A percentile compares a stretch with the other conserved stretches of the same genome.
phyloP scores from a whole-genome alignment of 768 basidiomycete species.

The Suillus clintonianus region DNA sequence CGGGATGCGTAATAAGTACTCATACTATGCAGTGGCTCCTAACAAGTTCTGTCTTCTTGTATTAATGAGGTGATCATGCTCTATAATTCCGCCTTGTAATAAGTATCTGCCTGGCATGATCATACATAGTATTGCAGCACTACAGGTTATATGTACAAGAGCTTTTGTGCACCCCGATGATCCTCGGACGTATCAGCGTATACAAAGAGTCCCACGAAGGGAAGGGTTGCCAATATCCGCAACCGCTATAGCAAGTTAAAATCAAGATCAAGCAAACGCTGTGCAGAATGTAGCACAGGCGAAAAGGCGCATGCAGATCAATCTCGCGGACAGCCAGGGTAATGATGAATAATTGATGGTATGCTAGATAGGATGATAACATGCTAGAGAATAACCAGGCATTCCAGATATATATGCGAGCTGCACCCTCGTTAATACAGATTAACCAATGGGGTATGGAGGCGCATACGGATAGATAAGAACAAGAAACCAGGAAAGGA shows the following conservation, averaged over 20 bases:
- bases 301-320: not conserved
- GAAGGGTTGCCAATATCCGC: not conserved
- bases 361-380: conserved; percentile 25
- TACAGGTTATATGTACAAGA: not conserved
- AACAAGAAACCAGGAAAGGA: not conserved
- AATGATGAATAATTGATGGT: conserved; percentile 25
- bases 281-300: not conserved
- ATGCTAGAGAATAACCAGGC: conserved; percentile 26
- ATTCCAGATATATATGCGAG: conserved; percentile 34
- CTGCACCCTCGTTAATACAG: conserved; percentile 10
- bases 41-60: not conserved
- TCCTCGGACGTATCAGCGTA: too few relatives aligned
- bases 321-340: not conserved
- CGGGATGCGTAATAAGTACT: not conserved
- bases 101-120: not conserved
- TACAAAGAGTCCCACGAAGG: not conserved
- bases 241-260: not conserved
- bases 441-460: conserved; percentile 1
- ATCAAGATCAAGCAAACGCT: not conserved
- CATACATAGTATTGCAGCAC: not conserved
- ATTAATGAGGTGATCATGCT: not conserved
- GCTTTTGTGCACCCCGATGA: not conserved
- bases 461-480: conserved; percentile 25
- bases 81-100: not conserved
- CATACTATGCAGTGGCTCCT: not conserved